phyloP scores from a whole-genome alignment of 2,329 filamentous ascomycete genomes.

The Xylaria sp. region DNA sequence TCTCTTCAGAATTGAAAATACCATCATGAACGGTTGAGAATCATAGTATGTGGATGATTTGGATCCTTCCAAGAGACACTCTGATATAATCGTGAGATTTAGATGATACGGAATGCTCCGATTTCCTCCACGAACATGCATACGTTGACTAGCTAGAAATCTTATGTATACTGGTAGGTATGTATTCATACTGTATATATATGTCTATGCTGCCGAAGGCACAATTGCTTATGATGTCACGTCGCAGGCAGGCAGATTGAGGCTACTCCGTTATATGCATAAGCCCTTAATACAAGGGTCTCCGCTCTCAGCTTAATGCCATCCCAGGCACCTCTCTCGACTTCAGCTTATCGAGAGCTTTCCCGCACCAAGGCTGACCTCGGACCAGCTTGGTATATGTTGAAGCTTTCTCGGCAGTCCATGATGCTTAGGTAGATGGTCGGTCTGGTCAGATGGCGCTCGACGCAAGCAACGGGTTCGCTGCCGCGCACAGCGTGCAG shows the following conservation, averaged over 20 bases:
- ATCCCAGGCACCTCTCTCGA: not conserved
- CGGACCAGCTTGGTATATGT: constrained; percentile 35
- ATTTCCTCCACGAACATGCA: too few species aligned
- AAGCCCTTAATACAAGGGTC: not conserved
- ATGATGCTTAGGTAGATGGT: constrained; percentile 44
- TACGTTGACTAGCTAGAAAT: too few species aligned
- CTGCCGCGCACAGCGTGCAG: constrained; percentile 70
- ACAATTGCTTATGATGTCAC: constrained; percentile 19
- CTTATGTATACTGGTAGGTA: too few species aligned
- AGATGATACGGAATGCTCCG: not conserved
- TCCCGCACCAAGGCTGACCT: not conserved
- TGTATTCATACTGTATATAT: too few species aligned
- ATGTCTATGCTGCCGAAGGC: too few species aligned
- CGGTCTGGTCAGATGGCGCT: constrained; percentile 68
- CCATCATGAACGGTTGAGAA: not conserved
- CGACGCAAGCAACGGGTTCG: constrained; percentile 78
- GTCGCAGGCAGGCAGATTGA: not conserved
- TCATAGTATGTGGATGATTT: too few species aligned
- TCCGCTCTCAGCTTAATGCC: not conserved
- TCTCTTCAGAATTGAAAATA: constrained; percentile 1
- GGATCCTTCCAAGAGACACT: not conserved
- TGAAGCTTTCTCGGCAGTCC: constrained; percentile 24
- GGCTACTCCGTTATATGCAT: constrained; percentile 26
- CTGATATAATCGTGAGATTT: not conserved
- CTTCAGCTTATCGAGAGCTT: not conserved